These are phyloP conservation scores for Terfezia boudieri DNA, from an alignment of 495 filamentous ascomycete species.

Conservation along the genomic window DNA sequence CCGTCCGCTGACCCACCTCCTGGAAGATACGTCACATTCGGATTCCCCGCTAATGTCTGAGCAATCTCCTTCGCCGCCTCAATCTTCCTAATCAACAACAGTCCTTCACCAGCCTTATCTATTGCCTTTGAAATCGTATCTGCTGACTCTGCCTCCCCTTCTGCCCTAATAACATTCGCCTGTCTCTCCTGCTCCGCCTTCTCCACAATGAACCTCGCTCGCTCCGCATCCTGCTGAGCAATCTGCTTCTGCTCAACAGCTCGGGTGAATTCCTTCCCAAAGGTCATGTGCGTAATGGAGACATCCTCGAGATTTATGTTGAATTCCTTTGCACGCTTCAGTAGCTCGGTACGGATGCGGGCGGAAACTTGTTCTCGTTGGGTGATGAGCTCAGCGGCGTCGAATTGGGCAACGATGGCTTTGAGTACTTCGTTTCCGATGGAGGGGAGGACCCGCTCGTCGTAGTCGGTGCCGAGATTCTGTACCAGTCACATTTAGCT, in stretches of 20 bases:
- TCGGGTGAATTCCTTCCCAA: conserved; percentile 94
- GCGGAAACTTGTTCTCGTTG: conserved; percentile 83
- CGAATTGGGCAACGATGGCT: conserved; percentile 95
- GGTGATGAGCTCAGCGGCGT: conserved; percentile 97
- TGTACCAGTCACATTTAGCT: conserved; percentile 6
- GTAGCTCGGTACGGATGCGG: conserved; percentile 83
- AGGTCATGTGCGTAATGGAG: conserved; percentile 99
- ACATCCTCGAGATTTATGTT: conserved; percentile 98
- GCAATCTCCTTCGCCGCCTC: conserved; percentile 96
- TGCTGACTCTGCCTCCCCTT: conserved; percentile 90
- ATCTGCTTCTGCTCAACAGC: conserved; percentile 99
- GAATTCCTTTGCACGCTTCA: conserved; percentile 92
- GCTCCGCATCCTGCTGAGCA: conserved; percentile 94
- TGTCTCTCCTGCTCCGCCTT: conserved; percentile 97
- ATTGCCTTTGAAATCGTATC: conserved; percentile 87
- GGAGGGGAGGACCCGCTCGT: conserved; percentile 96
- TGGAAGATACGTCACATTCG: conserved; percentile 89
- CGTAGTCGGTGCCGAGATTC: conserved; percentile 86
- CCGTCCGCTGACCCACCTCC: conserved; percentile 40
- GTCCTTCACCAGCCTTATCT: conserved; percentile 72
- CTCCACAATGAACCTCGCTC: conserved; percentile 94
- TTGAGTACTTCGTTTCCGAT: conserved; percentile 99
- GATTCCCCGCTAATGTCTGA: conserved; percentile 65
- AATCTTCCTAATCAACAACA: conserved; percentile 89
- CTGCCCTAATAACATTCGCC: conserved; percentile 90